phyloP scores from a whole-genome alignment of 2,329 filamentous ascomycete species.

The Meredithiella fracta region DNA sequence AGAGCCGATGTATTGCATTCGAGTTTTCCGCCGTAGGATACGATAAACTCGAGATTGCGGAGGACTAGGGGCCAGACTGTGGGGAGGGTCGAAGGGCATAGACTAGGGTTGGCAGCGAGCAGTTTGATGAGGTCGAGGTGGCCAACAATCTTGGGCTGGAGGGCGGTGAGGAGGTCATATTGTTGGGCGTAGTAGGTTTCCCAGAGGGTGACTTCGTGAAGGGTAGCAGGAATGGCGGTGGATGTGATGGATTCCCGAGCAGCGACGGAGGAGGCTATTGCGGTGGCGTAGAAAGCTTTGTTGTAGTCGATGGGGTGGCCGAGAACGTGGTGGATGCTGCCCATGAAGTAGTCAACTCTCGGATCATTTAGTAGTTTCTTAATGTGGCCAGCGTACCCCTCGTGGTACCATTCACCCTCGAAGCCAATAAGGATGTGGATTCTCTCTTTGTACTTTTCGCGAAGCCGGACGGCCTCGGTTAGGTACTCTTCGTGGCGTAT shows the following conservation, averaged over 20 bases:
- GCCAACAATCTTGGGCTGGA: constrained; percentile 66
- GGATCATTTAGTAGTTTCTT: constrained; percentile 41
- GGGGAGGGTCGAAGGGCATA: constrained; percentile 39
- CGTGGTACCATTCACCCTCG: constrained; percentile 82
- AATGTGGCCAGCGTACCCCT: constrained; percentile 42
- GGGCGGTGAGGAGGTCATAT: constrained; percentile 54
- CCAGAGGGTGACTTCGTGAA: neutral
- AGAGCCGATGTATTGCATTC: constrained; percentile 81
- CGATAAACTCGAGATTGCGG: constrained; percentile 58
- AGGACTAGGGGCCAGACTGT: constrained; percentile 57
- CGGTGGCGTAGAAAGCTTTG: constrained; percentile 44
- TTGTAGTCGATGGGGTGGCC: constrained; percentile 84
- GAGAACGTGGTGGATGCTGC: constrained; percentile 80
- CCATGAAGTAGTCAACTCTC: constrained; percentile 74
- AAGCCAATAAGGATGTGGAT: constrained; percentile 74
- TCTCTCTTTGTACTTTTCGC: constrained; percentile 25
- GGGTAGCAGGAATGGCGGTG: neutral
- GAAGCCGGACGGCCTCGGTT: constrained; percentile 56
- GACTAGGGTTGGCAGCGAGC: constrained; percentile 51
- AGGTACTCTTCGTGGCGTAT: constrained; percentile 50
- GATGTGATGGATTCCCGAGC: constrained; percentile 19
- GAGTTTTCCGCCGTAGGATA: constrained; percentile 60
- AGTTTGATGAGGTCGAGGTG: constrained; percentile 89
- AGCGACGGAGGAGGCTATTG: constrained; percentile 30
- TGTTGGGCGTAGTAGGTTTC: constrained; percentile 75